phyloP scores from a whole-genome alignment of 805 yeast genomes.

The Cyberlindnera nakhonratchasimensis region DNA sequence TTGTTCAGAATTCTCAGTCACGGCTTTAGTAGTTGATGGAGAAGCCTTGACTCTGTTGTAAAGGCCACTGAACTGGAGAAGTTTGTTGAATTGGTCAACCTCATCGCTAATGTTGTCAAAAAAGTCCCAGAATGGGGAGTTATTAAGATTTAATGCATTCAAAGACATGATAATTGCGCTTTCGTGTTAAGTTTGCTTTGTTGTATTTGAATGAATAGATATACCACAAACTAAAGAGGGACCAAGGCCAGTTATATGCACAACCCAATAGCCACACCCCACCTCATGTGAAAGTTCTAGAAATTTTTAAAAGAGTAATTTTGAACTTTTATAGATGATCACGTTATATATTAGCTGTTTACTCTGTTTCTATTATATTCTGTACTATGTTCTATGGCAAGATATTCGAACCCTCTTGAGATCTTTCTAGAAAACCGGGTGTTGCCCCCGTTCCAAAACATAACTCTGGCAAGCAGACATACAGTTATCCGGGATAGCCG shows the following conservation, averaged over 20 bases:
- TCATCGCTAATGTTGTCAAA: conserved; percentile 42
- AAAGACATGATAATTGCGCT: conserved; percentile 32
- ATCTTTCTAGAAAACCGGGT: neutral
- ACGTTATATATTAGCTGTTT: no score
- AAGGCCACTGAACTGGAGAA: conserved; percentile 30
- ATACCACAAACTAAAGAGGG: neutral
- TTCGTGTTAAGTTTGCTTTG: neutral
- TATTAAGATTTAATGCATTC: conserved; percentile 12
- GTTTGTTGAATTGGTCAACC: conserved; percentile 36
- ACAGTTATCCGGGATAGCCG: neutral
- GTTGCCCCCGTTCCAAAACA: neutral
- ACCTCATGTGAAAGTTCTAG: neutral
- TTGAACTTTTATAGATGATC: no score
- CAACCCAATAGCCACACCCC: neutral
- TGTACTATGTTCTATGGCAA: no score
- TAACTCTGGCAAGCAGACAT: no score
- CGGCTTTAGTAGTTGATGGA: conserved; percentile 15
- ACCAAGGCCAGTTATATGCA: neutral
- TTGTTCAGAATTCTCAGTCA: conserved; percentile 4
- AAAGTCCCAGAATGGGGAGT: conserved; percentile 42
- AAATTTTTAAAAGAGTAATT: no score
- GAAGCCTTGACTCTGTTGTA: conserved; percentile 24
- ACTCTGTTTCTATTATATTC: no score
- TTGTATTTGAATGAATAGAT: neutral
- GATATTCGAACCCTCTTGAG: neutral